A percentile compares a stretch with the other conserved stretches of the same genome.
Conservation (phyloP, 2,329 filamentous ascomycete species). For the Exophiala aquamarina region DNA sequence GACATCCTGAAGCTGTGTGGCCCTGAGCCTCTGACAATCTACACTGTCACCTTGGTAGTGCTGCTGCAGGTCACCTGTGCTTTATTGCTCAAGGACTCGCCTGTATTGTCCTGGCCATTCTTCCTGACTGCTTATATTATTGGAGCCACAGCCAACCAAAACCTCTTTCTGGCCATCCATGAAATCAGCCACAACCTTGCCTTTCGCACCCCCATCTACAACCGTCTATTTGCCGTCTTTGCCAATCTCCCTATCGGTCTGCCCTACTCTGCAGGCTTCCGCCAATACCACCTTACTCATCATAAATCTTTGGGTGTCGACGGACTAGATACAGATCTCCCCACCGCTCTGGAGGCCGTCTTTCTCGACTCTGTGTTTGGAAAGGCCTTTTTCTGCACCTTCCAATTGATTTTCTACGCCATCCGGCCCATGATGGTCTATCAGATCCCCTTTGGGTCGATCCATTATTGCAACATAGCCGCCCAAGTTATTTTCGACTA, state of each 20-base stretch:
- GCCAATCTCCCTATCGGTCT: constrained; percentile 95
- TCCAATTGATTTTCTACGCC: constrained; percentile 99
- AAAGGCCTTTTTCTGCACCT: constrained; percentile 98
- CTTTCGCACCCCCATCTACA: constrained; percentile 76
- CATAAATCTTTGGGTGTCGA: constrained; percentile 98
- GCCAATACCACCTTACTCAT: constrained; percentile 96
- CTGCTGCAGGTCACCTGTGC: constrained; percentile 76
- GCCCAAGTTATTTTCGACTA: constrained; percentile 78
- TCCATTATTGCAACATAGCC: constrained; percentile 79
- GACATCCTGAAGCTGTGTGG: constrained; percentile 98
- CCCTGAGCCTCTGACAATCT: constrained; percentile 93
- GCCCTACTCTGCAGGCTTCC: constrained; percentile 93
- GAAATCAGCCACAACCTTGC: constrained; percentile 98
- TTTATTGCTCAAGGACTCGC: constrained; percentile 71
- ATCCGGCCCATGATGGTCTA: constrained; percentile 94
- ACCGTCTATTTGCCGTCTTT: constrained; percentile 84
- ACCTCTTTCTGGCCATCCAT: constrained; percentile 96
- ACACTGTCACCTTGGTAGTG: constrained; percentile 81
- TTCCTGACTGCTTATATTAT: constrained; percentile 85
- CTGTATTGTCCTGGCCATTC: constrained; percentile 81
- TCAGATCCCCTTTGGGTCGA: constrained; percentile 78
- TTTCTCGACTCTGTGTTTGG: constrained; percentile 90
- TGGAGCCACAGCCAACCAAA: constrained; percentile 95
- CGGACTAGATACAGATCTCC: constrained; percentile 92
- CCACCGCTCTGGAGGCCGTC: constrained; percentile 84